phyloP scores from a whole-genome alignment of 208 protist genomes.

The Crithidia acanthocephali region DNA sequence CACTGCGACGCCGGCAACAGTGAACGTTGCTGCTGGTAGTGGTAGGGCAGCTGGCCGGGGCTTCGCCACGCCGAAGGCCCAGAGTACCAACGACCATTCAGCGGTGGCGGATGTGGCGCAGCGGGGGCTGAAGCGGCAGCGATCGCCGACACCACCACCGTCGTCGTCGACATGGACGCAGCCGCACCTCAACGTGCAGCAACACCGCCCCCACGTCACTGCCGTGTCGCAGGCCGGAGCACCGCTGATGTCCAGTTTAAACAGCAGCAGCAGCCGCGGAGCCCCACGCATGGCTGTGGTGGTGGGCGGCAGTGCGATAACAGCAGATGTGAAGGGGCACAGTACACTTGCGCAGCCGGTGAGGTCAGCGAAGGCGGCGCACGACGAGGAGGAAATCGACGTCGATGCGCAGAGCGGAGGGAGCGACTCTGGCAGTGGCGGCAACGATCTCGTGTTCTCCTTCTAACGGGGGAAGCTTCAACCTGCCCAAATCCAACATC shows the following conservation, averaged over 20 bases:
- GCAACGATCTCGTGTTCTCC: slow-evolving; percentile 11
- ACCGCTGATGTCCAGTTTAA: too few species aligned
- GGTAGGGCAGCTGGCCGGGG: too few species aligned
- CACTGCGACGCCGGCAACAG: too few species aligned
- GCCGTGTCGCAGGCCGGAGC: too few species aligned
- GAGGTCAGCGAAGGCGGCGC: neutral
- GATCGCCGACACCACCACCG: slow-evolving; percentile 4
- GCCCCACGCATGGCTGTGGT: neutral
- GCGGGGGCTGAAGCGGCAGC: slow-evolving; percentile 7
- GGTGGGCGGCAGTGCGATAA: neutral
- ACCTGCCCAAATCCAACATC: too few species aligned
- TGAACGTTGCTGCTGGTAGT: too few species aligned
- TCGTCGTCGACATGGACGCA: neutral
- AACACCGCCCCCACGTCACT: neutral
- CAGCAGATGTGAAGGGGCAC: neutral
- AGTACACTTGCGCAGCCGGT: neutral
- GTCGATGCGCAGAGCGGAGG: slow-evolving; percentile 2
- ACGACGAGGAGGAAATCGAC: neutral
- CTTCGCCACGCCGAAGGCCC: too few species aligned
- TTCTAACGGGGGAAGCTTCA: too few species aligned
- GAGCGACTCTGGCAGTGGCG: neutral
- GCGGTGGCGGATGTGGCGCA: neutral
- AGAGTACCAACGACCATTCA: too few species aligned
- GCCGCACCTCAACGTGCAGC: slow-evolving; percentile 3
- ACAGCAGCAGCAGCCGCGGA: too few species aligned